phyloP scores from a whole-genome alignment of 2,329 filamentous ascomycete species.

The Neopestalotiopsis sp. region DNA sequence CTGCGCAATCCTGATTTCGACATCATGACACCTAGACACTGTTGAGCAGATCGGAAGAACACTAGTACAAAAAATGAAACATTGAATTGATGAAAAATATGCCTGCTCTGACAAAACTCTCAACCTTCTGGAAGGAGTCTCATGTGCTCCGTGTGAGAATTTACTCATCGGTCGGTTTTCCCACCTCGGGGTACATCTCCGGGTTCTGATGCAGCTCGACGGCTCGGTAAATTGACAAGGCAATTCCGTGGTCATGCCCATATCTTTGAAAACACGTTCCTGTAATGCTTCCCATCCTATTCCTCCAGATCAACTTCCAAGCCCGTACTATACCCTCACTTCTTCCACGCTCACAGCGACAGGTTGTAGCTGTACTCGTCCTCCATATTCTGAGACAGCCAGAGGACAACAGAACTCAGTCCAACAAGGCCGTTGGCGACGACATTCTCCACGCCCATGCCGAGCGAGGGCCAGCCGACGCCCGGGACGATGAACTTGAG shows the following conservation, averaged over 20 bases:
- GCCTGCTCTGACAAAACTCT: background rate
- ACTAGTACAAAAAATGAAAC: background rate
- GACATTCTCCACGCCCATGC: conserved; percentile 72
- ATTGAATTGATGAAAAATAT: background rate
- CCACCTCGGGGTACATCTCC: background rate
- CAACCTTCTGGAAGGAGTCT: background rate
- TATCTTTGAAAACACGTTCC: background rate
- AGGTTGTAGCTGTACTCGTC: conserved; percentile 75
- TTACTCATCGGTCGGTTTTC: background rate
- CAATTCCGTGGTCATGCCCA: background rate
- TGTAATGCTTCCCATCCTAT: background rate
- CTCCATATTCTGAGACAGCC: conserved; percentile 76
- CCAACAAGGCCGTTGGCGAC: conserved; percentile 69
- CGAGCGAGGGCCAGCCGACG: conserved; percentile 64
- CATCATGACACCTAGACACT: too few relatives aligned
- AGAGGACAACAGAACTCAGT: conserved; percentile 67
- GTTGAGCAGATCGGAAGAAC: too few relatives aligned
- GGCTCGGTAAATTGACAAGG: too few relatives aligned
- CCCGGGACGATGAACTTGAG: conserved; percentile 66
- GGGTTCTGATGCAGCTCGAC: too few relatives aligned
- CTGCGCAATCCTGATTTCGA: background rate
- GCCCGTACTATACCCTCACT: background rate
- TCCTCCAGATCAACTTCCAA: background rate
- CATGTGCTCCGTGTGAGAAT: background rate
- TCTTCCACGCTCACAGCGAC: conserved; percentile 50